Base-by-base conservation (phyloP, 2,329 filamentous ascomycete species). In the Chaetomium strumarium region DNA sequence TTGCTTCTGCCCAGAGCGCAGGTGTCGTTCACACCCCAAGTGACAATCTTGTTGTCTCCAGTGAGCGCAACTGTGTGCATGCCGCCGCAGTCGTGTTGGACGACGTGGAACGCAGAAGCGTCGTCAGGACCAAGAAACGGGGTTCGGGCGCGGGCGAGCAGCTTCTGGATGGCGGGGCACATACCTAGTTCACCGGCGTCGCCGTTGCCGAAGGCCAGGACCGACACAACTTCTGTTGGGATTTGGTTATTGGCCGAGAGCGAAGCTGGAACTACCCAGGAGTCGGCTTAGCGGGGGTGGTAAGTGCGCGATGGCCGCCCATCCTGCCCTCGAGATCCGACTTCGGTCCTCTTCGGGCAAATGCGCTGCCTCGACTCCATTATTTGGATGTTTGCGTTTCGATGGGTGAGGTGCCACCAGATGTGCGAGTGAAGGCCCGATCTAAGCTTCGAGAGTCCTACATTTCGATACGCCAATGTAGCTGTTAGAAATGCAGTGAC, bases 1-100 rank as follows among this genome's bases (percentile, higher is more conserved):
- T 46, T 46, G 43, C 31, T 20, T 46, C 43, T 46, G 16, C 30
- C 30, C 5, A 45, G 31, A 36, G 42, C 42, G 30, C 10, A 19
- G 30, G 33, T 45, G 42, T 45, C 42, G 13, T 45, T 45, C n/a
- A 45, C 30, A 12, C 42, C 42, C 42, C 42, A 45, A 5, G 42
- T 45, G 9, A 45, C 42, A 20, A 45, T 45, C 30, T 11, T 36
- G 17, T 45, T 45, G 16, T 36, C 30, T 14, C 20, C 16, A 16
- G 42, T 45, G 5, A 45, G 17, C 8, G 8, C 42, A 9, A 45
- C 19, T 9, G 42, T 45, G 30, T 45, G 42, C 42, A 45, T 45
- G 3, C 42, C 42, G 12, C 42, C 42, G 31, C 30, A 45, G 9
- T n/a, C 42, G 30, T 34, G 9, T 14, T 45, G 42, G n/a, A 45